A percentile compares a stretch with the other conserved stretches of the same genome.
phyloP scores from a whole-genome alignment of 306 rosid species.

The Sphenostylis stenocarpa region DNA sequence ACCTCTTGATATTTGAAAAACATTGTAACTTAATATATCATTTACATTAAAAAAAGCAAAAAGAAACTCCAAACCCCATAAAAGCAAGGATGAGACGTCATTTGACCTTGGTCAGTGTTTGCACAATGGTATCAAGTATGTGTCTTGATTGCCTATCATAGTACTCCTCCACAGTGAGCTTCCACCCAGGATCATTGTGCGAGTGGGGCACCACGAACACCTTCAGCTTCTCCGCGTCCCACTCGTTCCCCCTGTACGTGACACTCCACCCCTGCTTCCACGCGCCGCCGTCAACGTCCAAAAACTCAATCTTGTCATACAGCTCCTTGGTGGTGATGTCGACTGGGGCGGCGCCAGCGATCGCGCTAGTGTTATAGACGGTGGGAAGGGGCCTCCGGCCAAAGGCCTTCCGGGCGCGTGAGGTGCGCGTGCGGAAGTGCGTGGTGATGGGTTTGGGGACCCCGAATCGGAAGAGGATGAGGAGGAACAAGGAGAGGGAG shows the following conservation, averaged over 20 bases:
- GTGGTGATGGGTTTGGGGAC: conserved; percentile 72
- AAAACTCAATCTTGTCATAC: conserved; percentile 78
- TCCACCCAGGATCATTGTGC: conserved; percentile 99
- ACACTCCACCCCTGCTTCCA: conserved; percentile 99
- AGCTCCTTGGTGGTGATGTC: conserved; percentile 85
- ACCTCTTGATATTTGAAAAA: no score
- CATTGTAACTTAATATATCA: background rate
- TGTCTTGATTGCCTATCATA: conserved; percentile 79
- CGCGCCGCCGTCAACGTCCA: conserved; percentile 86
- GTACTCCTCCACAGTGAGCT: conserved; percentile 89
- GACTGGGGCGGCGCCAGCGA: conserved; percentile 47
- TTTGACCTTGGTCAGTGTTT: conserved; percentile 72
- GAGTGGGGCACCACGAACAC: conserved; percentile 93
- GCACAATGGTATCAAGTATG: conserved; percentile 89
- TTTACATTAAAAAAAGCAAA: no score
- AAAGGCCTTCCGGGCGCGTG: conserved; percentile 49
- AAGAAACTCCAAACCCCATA: background rate
- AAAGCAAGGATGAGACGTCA: background rate
- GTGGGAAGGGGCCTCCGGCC: conserved; percentile 39
- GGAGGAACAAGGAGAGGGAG: conserved; percentile 63
- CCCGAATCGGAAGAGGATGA: conserved; percentile 68
- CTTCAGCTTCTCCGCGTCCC: conserved; percentile 93
- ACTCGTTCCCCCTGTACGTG: conserved; percentile 78
- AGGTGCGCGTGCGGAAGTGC: conserved; percentile 40
- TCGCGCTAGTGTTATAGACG: conserved; percentile 14